Conservation (phyloP, 2,329 filamentous ascomycete genomes). For the Microsporum audouinii region DNA sequence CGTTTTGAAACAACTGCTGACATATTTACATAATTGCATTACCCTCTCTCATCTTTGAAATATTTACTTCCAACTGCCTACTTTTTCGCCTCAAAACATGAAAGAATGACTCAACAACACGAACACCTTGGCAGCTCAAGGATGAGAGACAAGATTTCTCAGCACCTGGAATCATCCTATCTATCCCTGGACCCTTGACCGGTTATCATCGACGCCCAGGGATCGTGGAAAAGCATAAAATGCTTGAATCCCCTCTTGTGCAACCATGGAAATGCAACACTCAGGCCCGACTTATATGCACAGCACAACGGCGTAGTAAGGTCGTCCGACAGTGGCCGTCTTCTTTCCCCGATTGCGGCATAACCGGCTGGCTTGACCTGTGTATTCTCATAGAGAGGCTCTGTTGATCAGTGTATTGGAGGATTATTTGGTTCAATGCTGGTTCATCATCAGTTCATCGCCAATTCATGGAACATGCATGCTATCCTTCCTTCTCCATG, state of each 20-base stretch:
- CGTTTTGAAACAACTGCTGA: not conserved
- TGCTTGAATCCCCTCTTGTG: not conserved
- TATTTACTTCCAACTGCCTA: not conserved
- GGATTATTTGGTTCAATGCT: not conserved
- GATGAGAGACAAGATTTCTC: not conserved
- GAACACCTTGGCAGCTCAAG: not conserved
- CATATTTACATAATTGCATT: not conserved
- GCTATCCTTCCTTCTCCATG: not conserved
- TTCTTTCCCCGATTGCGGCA: not conserved
- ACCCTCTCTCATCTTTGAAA: not conserved
- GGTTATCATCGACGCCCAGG: conserved; percentile 4
- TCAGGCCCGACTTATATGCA: not conserved
- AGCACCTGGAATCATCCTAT: not conserved
- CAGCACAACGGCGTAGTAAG: not conserved
- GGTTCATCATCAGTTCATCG: not conserved
- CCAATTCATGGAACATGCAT: not conserved
- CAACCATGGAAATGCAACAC: not conserved
- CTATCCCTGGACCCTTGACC: not conserved
- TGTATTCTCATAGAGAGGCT: not conserved
- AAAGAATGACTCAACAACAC: not conserved
- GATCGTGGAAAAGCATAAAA: conserved; percentile 2
- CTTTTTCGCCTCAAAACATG: not conserved
- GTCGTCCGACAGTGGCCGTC: not conserved
- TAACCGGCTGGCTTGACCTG: not conserved
- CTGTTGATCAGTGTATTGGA: not conserved